Base-by-base conservation (phyloP, 2,329 filamentous ascomycete species). In the Chaetomium globosum region DNA sequence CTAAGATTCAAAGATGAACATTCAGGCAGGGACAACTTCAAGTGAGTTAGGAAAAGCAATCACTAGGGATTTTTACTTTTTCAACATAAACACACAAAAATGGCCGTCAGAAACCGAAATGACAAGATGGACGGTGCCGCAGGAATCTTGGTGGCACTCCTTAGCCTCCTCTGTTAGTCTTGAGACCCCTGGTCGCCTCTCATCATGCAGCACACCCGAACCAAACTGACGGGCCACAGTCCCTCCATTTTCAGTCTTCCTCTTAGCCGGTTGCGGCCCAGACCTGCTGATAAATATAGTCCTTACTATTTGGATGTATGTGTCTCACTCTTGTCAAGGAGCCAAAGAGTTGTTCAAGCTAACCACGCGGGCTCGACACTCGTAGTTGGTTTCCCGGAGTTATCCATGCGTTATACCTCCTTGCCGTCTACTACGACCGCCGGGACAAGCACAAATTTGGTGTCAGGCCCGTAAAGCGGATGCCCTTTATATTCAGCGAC, bases 361-460 rank as follows among this genome's bases (percentile, higher is more conserved):
- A 30, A 56, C 31, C 33, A 48, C 46, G 4, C 39, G 3, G 13
- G 39, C 23, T 39, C 6, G 5, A 7, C 7, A 12, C 19, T 19
- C 23, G 33, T 65, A 87, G 86, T n/a, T 91, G 89, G 75, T 77
- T 95, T 59, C 91, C 91, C 0, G 92, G 91, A 8, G 88, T 92
- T 70, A 85, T 94, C 51, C 88, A 93, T 75, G 90, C 90, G 52
- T 93, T 93, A 76, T 95, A 93, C 75, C 71, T 92, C 67, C 87
- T 93, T 77, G 96, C 93, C 75, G 82, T 96, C 68, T 96, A 93
- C 80, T 94, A 89, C 76, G 86, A 91, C 72, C 89, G 89, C 48
- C 84, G 83, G 61, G 87, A 91, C 71, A 84, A 88, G 74, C 82
- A 83, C 2, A 78, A 81, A 54, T 79, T 84, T 39, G 89, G 89